These are phyloP conservation scores for Ophiocordyceps robertsii DNA, from an alignment of 2,329 filamentous ascomycete genomes.

Conservation along the genomic window DNA sequence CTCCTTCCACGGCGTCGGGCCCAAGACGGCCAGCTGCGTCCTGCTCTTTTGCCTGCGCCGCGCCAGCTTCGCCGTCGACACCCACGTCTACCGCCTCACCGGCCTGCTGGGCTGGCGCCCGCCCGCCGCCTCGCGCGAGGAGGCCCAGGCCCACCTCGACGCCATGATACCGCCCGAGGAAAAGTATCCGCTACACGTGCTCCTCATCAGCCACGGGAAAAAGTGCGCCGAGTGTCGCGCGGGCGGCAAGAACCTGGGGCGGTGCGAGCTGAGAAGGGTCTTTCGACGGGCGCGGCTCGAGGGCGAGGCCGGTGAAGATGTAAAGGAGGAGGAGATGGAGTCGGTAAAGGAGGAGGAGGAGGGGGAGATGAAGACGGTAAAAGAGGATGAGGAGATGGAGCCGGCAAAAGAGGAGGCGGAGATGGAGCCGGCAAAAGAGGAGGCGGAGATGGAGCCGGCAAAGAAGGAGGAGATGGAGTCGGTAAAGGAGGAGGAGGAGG, in stretches of 20 bases:
- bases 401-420: not conserved
- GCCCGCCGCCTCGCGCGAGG: conserved; percentile 23
- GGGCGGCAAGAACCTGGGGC: conserved; percentile 23
- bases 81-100: conserved; percentile 36
- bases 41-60: conserved; percentile 35
- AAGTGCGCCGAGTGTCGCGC: conserved; percentile 30
- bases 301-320: conserved; percentile 8
- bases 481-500: conserved; percentile 2
- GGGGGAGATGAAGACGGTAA: not conserved
- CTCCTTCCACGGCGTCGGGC: conserved; percentile 35
- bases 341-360: conserved; percentile 3
- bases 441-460: too few relatives aligned
- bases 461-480: not conserved
- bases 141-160: conserved; percentile 36
- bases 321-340: conserved; percentile 3
- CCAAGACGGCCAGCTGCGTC: conserved; percentile 41
- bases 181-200: conserved; percentile 36
- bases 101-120: conserved; percentile 37
- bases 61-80: conserved; percentile 38
- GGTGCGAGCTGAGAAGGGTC: conserved; percentile 26
- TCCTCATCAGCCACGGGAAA: conserved; percentile 34
- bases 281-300: conserved; percentile 17
- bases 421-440: not conserved
- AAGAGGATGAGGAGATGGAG: not conserved
- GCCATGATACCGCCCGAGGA: conserved; percentile 29